phyloP scores from a whole-genome alignment of 495 filamentous ascomycete genomes.

The Trichoderma orchidacearum region DNA sequence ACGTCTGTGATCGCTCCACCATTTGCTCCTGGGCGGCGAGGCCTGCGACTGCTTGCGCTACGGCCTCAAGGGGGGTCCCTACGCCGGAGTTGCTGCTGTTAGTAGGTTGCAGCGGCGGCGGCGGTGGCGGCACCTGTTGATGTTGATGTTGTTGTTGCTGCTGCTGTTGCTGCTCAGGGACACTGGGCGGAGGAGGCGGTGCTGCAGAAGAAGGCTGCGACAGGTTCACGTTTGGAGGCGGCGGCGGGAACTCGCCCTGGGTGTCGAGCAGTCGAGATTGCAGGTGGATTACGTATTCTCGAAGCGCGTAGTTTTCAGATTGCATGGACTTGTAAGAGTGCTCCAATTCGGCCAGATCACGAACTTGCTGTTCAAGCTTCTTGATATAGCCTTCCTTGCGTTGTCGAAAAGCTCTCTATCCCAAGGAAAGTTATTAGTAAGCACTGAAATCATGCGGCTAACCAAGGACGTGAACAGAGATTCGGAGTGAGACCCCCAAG shows the following conservation, averaged over 20 bases:
- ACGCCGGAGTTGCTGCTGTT: conserved; percentile 3
- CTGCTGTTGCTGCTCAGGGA: conserved; percentile 15
- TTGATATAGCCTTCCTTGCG: conserved; percentile 97
- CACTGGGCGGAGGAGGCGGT: conserved; percentile 33
- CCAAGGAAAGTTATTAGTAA: conserved; percentile 4
- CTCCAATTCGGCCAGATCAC: conserved; percentile 55
- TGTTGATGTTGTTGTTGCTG: conserved; percentile 7
- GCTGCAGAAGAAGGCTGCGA: conserved; percentile 9
- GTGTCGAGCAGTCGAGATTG: conserved; percentile 80
- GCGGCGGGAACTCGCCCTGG: conserved; percentile 69
- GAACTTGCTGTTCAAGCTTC: conserved; percentile 83
- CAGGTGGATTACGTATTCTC: conserved; percentile 82
- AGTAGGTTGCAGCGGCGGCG: background rate
- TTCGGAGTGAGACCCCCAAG: no score
- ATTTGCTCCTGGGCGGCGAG: conserved; percentile 5
- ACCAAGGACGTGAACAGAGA: no score
- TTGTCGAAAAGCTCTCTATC: conserved; percentile 90
- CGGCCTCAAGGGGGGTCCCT: conserved; percentile 14
- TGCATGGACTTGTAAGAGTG: conserved; percentile 62
- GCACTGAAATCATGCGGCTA: no score
- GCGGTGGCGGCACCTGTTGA: conserved; percentile 6
- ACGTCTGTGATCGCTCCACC: background rate
- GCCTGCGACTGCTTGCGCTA: conserved; percentile 22
- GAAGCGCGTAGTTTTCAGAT: conserved; percentile 75
- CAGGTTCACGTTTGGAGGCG: conserved; percentile 43